Evolutionary conservation across 2,329 filamentous ascomycete genomes (phyloP), one percentile per base, ranked within the genome.

Genomic region (Verticillium zaregamsianum): DNA sequence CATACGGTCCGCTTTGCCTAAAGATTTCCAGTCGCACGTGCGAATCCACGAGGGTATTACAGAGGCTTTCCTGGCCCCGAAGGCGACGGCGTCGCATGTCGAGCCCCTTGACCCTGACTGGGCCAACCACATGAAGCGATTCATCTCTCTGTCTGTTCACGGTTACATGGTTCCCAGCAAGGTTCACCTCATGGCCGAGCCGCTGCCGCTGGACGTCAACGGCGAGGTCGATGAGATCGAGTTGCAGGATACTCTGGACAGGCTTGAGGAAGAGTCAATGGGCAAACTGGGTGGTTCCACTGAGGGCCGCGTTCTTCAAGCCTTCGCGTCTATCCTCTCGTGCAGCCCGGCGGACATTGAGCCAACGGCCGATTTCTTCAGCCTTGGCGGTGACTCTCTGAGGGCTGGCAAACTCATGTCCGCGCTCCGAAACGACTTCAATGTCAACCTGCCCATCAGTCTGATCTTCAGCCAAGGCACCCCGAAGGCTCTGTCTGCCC

Each of bases 361-460:
- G 1, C 63, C 68, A 0, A 68, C 76, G 2, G 77, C 79, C 0
- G 80, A 84, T 67, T 84, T 85, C 66, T 84, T 84, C 66, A 73
- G 75, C 14, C 73, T 83, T 17, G 82, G 82, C 6, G 82, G 84
- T 20, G 82, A 86, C 66, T 84, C 81, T 39, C 74, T 86, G 56
- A 76, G 76, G 23, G 83, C 83, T 35, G 84, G 83, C 2, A 76
- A 76, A 37, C 75, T 86, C 0, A 72, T 84, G 7, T 84, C 83
- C 1, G 71, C 74, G 2, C 73, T 86, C 4, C 78, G 83, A n/a
- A 75, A 74, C 32, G 75, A 81, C 58, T 83, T 85, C 63, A 71
- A 74, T 23, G 72, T 82, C 1, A 76, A 79, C 23, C 71, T 86
- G 0, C 79, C 82, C 0, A 82, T 85, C 62, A 79, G 80, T 61